Evolutionary conservation across 169 alveolate species (phyloP).

Genomic region (Eimeria necatrix): DNA sequence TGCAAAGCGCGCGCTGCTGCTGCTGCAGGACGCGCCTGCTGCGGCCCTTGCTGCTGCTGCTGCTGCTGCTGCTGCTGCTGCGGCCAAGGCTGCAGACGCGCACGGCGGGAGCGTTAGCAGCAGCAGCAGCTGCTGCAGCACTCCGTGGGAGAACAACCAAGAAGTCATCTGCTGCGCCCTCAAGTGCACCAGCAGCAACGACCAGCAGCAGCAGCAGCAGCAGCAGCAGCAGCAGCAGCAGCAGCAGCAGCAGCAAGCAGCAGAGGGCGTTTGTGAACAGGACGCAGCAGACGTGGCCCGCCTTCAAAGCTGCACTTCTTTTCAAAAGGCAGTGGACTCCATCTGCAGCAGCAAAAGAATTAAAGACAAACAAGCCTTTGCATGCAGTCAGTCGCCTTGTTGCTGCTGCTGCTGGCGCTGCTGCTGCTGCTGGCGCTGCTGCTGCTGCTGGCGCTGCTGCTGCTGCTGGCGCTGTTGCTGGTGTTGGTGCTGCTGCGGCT

Average conservation of each 20-base stretch:
- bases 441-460: background rate
- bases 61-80: constrained; percentile 36
- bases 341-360: background rate
- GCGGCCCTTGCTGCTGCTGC: constrained; percentile 35
- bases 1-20: constrained; percentile 1
- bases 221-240: constrained; percentile 25
- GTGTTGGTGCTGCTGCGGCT: background rate
- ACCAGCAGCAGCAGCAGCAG: constrained; percentile 1
- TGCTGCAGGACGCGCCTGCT: constrained; percentile 14
- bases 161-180: background rate
- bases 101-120: background rate
- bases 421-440: constrained; percentile 11
- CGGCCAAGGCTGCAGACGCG: background rate
- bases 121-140: constrained; percentile 26
- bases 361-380: background rate
- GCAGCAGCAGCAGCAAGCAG: constrained; percentile 37
- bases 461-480: background rate
- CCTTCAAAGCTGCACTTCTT: background rate
- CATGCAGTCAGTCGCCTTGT: background rate
- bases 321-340: background rate
- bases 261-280: background rate
- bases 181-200: background rate
- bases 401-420: constrained; percentile 12
- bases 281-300: background rate
- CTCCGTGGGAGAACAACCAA: background rate